Conservation (phyloP, 1,139 yeast species). For the Kodamaea sp. region DNA sequence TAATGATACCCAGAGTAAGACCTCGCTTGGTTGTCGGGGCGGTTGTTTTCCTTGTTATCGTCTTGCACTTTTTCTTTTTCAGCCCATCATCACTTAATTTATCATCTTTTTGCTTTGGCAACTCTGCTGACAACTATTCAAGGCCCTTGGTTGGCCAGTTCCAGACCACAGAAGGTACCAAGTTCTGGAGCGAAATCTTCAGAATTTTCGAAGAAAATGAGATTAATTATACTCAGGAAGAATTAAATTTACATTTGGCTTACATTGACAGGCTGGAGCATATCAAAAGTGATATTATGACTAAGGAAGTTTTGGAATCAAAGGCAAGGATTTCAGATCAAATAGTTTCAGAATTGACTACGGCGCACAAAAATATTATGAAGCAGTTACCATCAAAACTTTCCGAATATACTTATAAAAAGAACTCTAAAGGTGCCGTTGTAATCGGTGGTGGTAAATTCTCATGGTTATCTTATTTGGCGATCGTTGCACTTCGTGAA, state of each 20-base stretch:
- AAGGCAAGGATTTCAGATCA: conserved; percentile 27
- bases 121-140: not conserved
- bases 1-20: too few species aligned
- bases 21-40: too few species aligned
- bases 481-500: conserved; percentile 31
- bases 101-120: too few species aligned
- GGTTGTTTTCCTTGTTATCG: too few species aligned
- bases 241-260: conserved; percentile 19
- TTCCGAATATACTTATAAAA: conserved; percentile 23
- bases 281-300: conserved; percentile 20
- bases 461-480: conserved; percentile 39
- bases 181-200: conserved; percentile 19
- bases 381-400: conserved; percentile 24
- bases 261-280: conserved; percentile 23
- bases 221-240: conserved; percentile 11
- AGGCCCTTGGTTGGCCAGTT: conserved; percentile 12
- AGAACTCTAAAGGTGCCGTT: conserved; percentile 31
- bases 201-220: conserved; percentile 11
- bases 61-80: too few species aligned
- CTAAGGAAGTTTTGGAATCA: conserved; percentile 28
- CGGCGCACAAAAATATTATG: conserved; percentile 24
- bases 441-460: conserved; percentile 38
- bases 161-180: conserved; percentile 11
- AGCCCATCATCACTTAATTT: too few species aligned
- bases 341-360: conserved; percentile 21